These are phyloP conservation scores for Microbotryum silenes-acaulis DNA, from an alignment of 1,284 basidiomycete genomes.

Conservation along the genomic window DNA sequence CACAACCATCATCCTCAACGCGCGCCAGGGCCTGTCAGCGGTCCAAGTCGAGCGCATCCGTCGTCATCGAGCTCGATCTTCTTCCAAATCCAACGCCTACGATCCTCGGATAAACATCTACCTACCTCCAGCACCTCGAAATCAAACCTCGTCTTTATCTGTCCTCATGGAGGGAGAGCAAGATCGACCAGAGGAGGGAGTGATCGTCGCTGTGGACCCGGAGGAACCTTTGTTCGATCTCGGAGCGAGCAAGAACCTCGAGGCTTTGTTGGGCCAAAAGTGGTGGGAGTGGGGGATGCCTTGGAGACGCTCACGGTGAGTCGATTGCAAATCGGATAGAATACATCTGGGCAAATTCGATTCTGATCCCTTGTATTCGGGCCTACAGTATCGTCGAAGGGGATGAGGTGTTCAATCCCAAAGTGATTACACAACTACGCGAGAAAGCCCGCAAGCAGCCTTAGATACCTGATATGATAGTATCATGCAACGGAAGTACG, in stretches of 20 bases:
- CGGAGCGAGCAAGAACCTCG: conserved; percentile 16
- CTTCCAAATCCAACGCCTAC: not conserved
- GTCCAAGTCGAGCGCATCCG: conserved; percentile 22
- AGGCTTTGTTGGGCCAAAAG: conserved; percentile 11
- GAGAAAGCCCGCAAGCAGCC: conserved; percentile 2
- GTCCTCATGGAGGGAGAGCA: too few relatives aligned
- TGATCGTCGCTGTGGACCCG: conserved; percentile 13
- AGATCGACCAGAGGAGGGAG: not conserved
- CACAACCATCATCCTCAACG: conserved; percentile 12
- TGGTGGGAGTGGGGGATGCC: conserved; percentile 19
- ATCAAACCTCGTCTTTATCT: too few relatives aligned
- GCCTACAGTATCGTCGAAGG: not conserved
- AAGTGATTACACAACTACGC: not conserved
- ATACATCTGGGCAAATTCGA: not conserved
- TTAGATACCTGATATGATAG: not conserved
- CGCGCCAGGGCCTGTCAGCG: conserved; percentile 6
- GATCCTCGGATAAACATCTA: conserved; percentile 17
- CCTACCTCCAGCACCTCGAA: conserved; percentile 7
- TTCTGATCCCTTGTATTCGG: not conserved
- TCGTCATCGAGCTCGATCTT: not conserved
- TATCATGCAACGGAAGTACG: too few relatives aligned
- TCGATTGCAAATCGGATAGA: not conserved
- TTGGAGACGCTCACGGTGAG: too few relatives aligned
- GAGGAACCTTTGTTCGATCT: conserved; percentile 18
- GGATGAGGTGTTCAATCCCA: conserved; percentile 5